Conservation (phyloP, 495 filamentous ascomycete species). For the Thermothielavioides terrestris region DNA sequence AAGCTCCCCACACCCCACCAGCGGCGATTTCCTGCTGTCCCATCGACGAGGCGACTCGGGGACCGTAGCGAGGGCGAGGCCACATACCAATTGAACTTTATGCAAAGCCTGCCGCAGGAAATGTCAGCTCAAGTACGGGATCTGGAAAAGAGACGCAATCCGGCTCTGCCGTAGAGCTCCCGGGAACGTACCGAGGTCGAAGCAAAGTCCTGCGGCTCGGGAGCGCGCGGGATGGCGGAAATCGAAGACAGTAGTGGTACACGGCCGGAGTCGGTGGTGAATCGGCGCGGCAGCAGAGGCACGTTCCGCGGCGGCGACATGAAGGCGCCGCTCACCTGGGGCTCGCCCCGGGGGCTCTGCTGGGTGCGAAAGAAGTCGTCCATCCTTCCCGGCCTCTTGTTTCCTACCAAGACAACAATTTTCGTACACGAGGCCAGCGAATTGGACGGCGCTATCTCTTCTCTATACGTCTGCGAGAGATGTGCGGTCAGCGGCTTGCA, state of each 20-base stretch:
- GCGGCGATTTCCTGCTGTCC: not conserved
- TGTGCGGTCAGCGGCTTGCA: conserved; percentile 7
- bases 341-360: conserved; percentile 61
- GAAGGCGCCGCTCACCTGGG: conserved; percentile 56
- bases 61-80: not conserved
- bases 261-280: conserved; percentile 86
- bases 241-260: conserved; percentile 73
- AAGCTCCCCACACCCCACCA: not conserved
- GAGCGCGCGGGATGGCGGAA: conserved; percentile 35
- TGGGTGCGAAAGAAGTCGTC: conserved; percentile 60
- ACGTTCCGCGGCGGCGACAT: conserved; percentile 59
- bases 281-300: conserved; percentile 69
- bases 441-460: conserved; percentile 22
- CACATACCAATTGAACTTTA: conserved; percentile 53
- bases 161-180: not conserved
- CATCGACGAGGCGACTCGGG: not conserved
- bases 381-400: conserved; percentile 56
- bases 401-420: conserved; percentile 25
- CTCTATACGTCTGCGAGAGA: conserved; percentile 21
- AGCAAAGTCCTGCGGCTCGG: conserved; percentile 38
- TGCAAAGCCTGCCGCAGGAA: conserved; percentile 37
- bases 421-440: conserved; percentile 40
- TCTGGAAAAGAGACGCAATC: not conserved
- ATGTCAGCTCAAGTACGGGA: conserved; percentile 1
- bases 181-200: conserved; percentile 32